These are phyloP conservation scores for Asterochloris erici DNA, from an alignment of 139 green algal species.

Conservation along the genomic window DNA sequence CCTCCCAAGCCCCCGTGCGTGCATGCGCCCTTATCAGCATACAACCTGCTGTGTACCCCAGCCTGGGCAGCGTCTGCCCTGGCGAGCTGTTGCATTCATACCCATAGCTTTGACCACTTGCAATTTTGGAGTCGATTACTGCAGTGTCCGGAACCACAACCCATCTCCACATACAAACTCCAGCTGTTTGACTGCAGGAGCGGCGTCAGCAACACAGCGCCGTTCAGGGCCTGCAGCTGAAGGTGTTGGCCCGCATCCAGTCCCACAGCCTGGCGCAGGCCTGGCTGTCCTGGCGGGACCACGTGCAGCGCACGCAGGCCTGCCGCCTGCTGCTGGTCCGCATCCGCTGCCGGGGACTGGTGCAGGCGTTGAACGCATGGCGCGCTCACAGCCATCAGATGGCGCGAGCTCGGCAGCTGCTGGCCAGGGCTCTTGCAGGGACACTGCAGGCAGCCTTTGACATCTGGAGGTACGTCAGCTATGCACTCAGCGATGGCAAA, in stretches of 20 bases:
- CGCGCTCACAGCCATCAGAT: background rate
- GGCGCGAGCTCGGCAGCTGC: background rate
- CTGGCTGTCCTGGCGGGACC: slow-evolving; percentile 1
- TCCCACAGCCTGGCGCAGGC: slow-evolving; percentile 1
- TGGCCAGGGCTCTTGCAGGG: background rate
- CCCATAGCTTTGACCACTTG: background rate
- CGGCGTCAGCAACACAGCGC: background rate
- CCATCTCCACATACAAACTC: too few relatives aligned
- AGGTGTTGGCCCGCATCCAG: slow-evolving; percentile 1
- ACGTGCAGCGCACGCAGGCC: background rate
- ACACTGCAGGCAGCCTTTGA: slow-evolving; percentile 1
- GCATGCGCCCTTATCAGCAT: too few relatives aligned
- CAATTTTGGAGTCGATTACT: too few relatives aligned
- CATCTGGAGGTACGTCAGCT: slow-evolving; percentile 6
- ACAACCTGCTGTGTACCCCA: background rate
- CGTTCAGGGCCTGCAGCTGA: slow-evolving; percentile 1
- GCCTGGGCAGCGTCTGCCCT: background rate
- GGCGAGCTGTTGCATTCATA: background rate
- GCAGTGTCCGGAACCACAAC: too few relatives aligned
- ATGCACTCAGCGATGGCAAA: background rate
- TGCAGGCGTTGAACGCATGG: slow-evolving; percentile 11
- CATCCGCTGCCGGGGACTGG: background rate
- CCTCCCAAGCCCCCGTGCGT: too few relatives aligned
- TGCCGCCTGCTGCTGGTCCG: background rate
- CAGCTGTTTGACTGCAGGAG: background rate